Evolutionary conservation across 2,329 filamentous ascomycete genomes (phyloP), one percentile per base, ranked within the genome.

Genomic region (Ampelomyces quisqualis): DNA sequence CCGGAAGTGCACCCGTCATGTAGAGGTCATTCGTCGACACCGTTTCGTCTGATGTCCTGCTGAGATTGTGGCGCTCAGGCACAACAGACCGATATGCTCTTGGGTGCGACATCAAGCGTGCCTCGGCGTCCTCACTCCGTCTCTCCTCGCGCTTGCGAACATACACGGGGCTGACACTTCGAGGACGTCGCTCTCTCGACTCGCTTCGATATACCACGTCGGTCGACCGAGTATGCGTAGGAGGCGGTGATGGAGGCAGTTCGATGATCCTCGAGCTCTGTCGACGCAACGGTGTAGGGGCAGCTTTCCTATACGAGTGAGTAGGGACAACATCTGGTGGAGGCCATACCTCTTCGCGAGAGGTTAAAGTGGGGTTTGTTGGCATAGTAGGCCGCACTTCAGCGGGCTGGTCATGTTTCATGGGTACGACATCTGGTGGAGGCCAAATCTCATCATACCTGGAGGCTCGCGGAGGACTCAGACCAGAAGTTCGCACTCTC

Each of bases 51-150:
- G 58, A 50, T n/a, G 45, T 36, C 11, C 36, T 45, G 14, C 43
- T 34, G 3, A 43, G 38, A 7, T 37, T 24, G 30, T 45, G 49
- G n/a, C 51, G 51, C 8, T 56, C 58, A 23, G 51, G 48, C 2
- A 47, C 26, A 8, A 63, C 47, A n/a, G 52, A 37, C 21, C 49
- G 53, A 26, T 49, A 62, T 7, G 63, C 36, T 13, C 47, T 43
- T 20, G 60, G 56, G 32, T 65, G 61, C 7, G 56, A 47, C n/a
- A 43, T 48, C 7, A 65, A 42, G 21, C 56, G 57, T 29, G 46
- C 32, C 18, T 52, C 50, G n/a, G 56, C 57, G 31, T 57, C 56
- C 4, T 52, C 47, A 15, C 33, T 46, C 5, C 35, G 45, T n/a
- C 37, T 40, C 14, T 46, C 29, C 19, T 40, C 43, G 10, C 37